Evolutionary conservation across 2,329 filamentous ascomycete species (phyloP).

Genomic region (Trichoderma sp.): DNA sequence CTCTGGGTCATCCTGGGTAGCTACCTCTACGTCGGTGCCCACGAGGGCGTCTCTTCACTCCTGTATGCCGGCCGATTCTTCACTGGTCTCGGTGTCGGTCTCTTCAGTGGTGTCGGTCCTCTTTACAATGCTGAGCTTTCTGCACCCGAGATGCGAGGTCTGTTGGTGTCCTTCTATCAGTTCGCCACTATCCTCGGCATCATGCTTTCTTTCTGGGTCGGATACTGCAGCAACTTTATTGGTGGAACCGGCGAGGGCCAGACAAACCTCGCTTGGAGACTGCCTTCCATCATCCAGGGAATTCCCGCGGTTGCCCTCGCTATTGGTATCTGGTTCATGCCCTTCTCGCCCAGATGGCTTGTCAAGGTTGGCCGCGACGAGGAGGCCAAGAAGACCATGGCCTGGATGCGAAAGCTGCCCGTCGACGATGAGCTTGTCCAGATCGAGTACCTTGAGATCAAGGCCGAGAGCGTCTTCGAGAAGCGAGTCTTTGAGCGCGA

Average conservation of each 20-base stretch:
- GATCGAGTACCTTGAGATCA: slow-evolving; percentile 79
- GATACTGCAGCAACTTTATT: slow-evolving; percentile 40
- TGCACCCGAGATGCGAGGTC: slow-evolving; percentile 44
- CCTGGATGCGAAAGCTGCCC: slow-evolving; percentile 62
- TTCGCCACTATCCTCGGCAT: slow-evolving; percentile 63
- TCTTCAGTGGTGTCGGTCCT: slow-evolving; percentile 66
- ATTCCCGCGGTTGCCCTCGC: slow-evolving; percentile 66
- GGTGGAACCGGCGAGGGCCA: slow-evolving; percentile 47
- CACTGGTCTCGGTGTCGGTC: slow-evolving; percentile 68
- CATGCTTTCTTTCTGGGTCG: slow-evolving; percentile 66
- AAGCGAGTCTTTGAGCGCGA: slow-evolving; percentile 65
- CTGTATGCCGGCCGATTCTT: slow-evolving; percentile 3
- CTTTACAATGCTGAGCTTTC: slow-evolving; percentile 52
- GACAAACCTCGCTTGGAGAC: slow-evolving; percentile 44
- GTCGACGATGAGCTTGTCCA: slow-evolving; percentile 69
- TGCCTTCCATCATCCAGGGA: slow-evolving; percentile 65
- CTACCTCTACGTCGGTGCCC: slow-evolving; percentile 65
- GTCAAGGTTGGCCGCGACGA: slow-evolving; percentile 68
- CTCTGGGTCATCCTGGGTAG: slow-evolving; percentile 70
- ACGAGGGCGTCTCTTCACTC: slow-evolving; percentile 44
- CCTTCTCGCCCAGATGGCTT: slow-evolving; percentile 76
- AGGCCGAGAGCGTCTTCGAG: slow-evolving; percentile 75
- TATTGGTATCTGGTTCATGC: slow-evolving; percentile 75
- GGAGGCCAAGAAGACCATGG: slow-evolving; percentile 65
- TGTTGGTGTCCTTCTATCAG: slow-evolving; percentile 50